Evolutionary conservation across 208 protist species (phyloP).

Genomic region (Crithidia thermophila): DNA sequence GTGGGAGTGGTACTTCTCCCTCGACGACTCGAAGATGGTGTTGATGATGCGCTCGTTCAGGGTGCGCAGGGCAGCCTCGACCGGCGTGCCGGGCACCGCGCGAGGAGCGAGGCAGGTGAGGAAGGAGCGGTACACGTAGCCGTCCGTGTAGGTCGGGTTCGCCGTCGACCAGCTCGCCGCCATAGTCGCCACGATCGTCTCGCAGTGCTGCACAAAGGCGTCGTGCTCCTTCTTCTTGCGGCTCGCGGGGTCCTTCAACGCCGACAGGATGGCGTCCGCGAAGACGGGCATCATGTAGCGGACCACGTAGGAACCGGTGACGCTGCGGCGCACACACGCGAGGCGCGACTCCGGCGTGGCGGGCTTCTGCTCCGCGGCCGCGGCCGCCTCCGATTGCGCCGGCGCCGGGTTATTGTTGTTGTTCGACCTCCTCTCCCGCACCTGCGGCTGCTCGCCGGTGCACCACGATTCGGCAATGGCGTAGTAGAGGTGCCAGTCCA

Average conservation of each 20-base stretch:
- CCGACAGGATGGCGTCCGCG: conserved; percentile 56
- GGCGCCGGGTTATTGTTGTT: conserved; percentile 20
- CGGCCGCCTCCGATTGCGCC: conserved; percentile 24
- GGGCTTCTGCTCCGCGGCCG: conserved; percentile 16
- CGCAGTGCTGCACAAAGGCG: conserved; percentile 45
- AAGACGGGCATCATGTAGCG: conserved; percentile 78
- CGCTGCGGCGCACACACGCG: conserved; percentile 64
- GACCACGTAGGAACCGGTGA: conserved; percentile 69
- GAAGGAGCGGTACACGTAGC: conserved; percentile 79
- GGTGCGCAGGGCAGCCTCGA: conserved; percentile 48
- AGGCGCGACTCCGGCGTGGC: conserved; percentile 41
- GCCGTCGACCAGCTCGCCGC: conserved; percentile 19
- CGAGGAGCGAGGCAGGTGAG: conserved; percentile 60
- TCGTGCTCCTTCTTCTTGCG: conserved; percentile 34
- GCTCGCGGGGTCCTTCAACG: conserved; percentile 38
- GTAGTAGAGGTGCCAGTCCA: conserved; percentile 70
- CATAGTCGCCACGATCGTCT: conserved; percentile 41
- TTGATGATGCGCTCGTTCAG: conserved; percentile 57
- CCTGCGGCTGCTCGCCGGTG: conserved; percentile 28
- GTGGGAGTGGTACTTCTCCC: conserved; percentile 83
- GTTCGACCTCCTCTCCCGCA: conserved; percentile 14
- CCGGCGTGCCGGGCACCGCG: conserved; percentile 44
- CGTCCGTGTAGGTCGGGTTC: conserved; percentile 28
- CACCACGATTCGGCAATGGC: conserved; percentile 65
- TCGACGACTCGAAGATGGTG: conserved; percentile 64